Evolutionary conservation across 192 early-diverging fungal species (phyloP).

Genomic region (Jimgerdemannia flammicorona): DNA sequence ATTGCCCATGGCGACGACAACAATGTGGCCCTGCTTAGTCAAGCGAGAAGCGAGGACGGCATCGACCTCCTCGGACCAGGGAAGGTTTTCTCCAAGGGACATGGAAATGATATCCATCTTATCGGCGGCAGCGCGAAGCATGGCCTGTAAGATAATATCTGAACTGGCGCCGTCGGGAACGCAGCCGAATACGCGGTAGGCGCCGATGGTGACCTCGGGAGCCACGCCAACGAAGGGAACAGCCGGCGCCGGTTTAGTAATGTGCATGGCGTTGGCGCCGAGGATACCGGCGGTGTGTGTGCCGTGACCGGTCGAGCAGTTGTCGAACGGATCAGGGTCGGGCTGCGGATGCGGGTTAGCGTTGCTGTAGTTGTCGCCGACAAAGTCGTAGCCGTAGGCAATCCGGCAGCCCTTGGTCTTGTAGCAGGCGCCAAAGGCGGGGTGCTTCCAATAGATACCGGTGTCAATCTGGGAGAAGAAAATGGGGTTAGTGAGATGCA

Average conservation of each 20-base stretch:
- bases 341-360: not conserved
- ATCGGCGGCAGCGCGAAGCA: conserved; percentile 60
- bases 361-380: conserved; percentile 14
- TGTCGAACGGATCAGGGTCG: conserved; percentile 18
- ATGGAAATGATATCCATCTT: conserved; percentile 76
- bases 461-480: conserved; percentile 43
- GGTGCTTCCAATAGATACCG: conserved; percentile 65
- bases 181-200: conserved; percentile 76
- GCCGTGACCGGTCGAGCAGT: conserved; percentile 36
- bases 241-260: not conserved
- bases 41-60: conserved; percentile 25
- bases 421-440: conserved; percentile 48
- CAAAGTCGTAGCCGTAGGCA: conserved; percentile 40
- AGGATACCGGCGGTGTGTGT: conserved; percentile 47
- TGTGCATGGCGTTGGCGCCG: conserved; percentile 14
- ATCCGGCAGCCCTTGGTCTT: conserved; percentile 40
- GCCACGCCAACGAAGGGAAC: conserved; percentile 58
- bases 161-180: conserved; percentile 26
- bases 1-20: conserved; percentile 66
- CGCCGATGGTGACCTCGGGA: conserved; percentile 64
- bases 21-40: conserved; percentile 38
- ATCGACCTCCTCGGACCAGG: conserved; percentile 15
- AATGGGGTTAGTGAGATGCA: too few species aligned
- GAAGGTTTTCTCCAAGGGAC: conserved; percentile 60
- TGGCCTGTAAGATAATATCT: conserved; percentile 67